A percentile compares a stretch with the other conserved stretches of the same genome.
These are phyloP conservation scores for Pseudogymnoascus sp. DNA, from an alignment of 2,329 filamentous ascomycete genomes.

Conservation along the genomic window DNA sequence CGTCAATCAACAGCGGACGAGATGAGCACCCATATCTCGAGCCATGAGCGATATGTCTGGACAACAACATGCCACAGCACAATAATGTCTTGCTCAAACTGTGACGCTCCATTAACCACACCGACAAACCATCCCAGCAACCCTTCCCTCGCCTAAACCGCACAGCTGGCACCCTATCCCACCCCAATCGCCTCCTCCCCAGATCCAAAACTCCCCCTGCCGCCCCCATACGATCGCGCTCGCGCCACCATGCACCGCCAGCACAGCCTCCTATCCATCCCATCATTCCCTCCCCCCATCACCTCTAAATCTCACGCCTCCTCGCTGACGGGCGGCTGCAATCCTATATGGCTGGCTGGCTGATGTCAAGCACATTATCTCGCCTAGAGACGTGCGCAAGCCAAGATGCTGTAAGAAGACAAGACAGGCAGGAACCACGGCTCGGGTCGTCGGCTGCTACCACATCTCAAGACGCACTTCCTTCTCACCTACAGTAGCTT, in stretches of 20 bases:
- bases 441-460: background rate
- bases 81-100: background rate
- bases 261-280: background rate
- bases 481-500: background rate
- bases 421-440: background rate
- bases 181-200: background rate
- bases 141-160: background rate
- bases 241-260: background rate
- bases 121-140: background rate
- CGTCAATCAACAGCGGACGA: background rate
- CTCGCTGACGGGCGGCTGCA: no score
- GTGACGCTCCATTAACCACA: background rate
- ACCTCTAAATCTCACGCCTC: background rate
- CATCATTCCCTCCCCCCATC: background rate
- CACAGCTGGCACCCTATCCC: background rate
- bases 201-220: background rate
- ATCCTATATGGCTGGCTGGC: background rate
- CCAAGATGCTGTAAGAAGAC: background rate
- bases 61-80: background rate
- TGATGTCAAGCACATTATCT: background rate
- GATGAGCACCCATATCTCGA: background rate
- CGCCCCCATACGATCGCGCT: background rate
- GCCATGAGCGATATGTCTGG: background rate
- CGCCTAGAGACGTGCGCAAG: background rate
- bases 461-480: background rate